These are phyloP conservation scores for Hyaloscypha bicolor DNA, from an alignment of 495 filamentous ascomycete species.

Conservation along the genomic window DNA sequence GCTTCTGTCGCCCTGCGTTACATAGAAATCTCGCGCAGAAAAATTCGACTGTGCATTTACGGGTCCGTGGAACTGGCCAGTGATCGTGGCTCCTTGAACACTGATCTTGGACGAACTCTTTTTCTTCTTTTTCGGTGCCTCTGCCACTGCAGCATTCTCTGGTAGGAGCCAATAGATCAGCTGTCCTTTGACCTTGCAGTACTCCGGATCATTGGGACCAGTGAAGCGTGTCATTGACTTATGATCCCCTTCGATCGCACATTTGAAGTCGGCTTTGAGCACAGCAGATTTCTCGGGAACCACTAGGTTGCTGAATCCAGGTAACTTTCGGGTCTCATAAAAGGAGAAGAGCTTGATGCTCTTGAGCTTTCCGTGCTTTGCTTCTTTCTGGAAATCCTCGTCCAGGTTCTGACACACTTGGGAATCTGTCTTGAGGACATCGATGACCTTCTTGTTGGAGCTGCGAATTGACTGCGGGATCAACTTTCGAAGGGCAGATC, in stretches of 20 bases:
- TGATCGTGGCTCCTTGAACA: background rate
- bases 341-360: background rate
- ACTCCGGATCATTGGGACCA: background rate
- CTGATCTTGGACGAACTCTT: background rate
- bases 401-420: background rate
- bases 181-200: background rate
- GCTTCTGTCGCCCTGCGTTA: background rate
- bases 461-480: background rate
- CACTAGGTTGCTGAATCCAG: background rate
- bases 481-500: background rate
- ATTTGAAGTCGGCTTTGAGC: background rate
- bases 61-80: background rate
- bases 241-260: background rate
- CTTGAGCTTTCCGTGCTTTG: background rate
- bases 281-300: background rate
- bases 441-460: background rate
- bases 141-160: background rate
- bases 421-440: background rate
- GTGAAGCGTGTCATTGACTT: background rate
- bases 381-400: background rate
- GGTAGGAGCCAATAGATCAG: background rate
- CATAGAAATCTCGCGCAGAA: background rate
- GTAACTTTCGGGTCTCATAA: background rate
- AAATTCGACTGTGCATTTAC: background rate
- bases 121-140: background rate